Evolutionary conservation across 2,329 filamentous ascomycete genomes (phyloP).

Genomic region (Aspergillus hortae): DNA sequence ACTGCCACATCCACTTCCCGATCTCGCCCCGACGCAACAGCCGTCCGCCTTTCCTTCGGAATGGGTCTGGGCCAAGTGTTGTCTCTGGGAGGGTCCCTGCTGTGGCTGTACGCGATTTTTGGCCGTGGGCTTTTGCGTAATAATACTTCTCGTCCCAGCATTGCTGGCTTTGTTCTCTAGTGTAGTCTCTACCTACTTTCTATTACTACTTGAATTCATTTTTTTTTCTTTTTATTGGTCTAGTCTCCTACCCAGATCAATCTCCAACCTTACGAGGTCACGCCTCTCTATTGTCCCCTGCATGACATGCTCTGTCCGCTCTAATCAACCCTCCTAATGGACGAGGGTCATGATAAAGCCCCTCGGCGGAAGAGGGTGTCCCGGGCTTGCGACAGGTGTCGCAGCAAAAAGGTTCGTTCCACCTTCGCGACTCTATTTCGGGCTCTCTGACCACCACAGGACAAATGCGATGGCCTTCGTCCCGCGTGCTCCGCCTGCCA

Average conservation of each 20-base stretch:
- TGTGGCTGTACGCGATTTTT: slow-evolving; percentile 1
- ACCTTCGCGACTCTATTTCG: background rate
- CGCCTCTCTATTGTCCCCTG: slow-evolving; percentile 7
- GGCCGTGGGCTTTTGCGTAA: no score
- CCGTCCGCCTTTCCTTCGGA: slow-evolving; percentile 12
- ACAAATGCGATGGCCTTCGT: slow-evolving; percentile 44
- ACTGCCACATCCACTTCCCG: slow-evolving; percentile 14
- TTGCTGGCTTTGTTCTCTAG: background rate
- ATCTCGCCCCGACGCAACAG: slow-evolving; percentile 17
- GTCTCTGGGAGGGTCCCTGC: background rate
- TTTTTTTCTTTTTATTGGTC: background rate
- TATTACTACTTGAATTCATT: background rate
- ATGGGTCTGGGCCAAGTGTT: slow-evolving; percentile 14
- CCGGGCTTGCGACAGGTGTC: slow-evolving; percentile 44
- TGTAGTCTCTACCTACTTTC: background rate
- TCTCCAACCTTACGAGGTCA: background rate
- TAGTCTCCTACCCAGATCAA: background rate
- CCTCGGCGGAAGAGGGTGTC: slow-evolving; percentile 45
- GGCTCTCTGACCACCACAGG: slow-evolving; percentile 14
- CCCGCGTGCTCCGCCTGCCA: slow-evolving; percentile 43
- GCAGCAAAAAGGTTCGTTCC: slow-evolving; percentile 38
- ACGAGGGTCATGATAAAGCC: slow-evolving; percentile 38
- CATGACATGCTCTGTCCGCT: slow-evolving; percentile 23
- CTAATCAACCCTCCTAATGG: slow-evolving; percentile 31
- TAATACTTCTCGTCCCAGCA: no score